Percentiles rank a stretch among this genome's conserved stretches.
Evolutionary conservation across 345 rosid genomes (phyloP).

Genomic region (Diplotaxis tenuifolia): DNA sequence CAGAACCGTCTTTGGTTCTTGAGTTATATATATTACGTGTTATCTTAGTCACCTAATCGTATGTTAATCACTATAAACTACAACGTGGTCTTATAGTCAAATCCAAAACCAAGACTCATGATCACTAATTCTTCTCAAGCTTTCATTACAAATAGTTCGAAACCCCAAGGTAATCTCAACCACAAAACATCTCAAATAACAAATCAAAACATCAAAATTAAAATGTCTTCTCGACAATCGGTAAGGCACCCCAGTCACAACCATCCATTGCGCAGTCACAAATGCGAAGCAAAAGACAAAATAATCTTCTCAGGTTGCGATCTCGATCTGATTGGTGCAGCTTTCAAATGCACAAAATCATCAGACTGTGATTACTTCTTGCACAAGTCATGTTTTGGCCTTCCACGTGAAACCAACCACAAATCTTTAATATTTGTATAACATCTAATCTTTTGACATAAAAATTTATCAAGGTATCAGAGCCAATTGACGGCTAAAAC

Average conservation of each 20-base stretch:
- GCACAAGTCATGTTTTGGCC: no score
- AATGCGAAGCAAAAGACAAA: constrained; percentile 12
- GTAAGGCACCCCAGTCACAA: constrained; percentile 31
- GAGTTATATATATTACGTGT: neutral
- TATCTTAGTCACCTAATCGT: constrained; percentile 1
- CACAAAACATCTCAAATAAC: constrained; percentile 4
- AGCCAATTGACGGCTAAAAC: no score
- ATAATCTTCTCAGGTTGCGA: constrained; percentile 27
- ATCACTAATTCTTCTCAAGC: neutral
- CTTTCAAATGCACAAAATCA: constrained; percentile 30
- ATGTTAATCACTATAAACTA: constrained; percentile 7
- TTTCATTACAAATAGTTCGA: constrained; percentile 1
- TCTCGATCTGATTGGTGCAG: constrained; percentile 24
- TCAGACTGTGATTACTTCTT: no score
- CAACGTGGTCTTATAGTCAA: constrained; percentile 17
- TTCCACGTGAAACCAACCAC: constrained; percentile 17
- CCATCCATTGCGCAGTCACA: constrained; percentile 26
- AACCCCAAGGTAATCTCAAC: neutral
- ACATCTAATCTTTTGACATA: no score
- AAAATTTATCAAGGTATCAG: no score
- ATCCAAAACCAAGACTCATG: constrained; percentile 1
- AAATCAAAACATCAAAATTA: neutral
- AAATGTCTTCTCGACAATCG: constrained; percentile 15
- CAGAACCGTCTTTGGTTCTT: neutral
- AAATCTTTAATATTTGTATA: no score